Evolutionary conservation across 192 early-diverging fungal species (phyloP).

Genomic region (Coemansia sp.): DNA sequence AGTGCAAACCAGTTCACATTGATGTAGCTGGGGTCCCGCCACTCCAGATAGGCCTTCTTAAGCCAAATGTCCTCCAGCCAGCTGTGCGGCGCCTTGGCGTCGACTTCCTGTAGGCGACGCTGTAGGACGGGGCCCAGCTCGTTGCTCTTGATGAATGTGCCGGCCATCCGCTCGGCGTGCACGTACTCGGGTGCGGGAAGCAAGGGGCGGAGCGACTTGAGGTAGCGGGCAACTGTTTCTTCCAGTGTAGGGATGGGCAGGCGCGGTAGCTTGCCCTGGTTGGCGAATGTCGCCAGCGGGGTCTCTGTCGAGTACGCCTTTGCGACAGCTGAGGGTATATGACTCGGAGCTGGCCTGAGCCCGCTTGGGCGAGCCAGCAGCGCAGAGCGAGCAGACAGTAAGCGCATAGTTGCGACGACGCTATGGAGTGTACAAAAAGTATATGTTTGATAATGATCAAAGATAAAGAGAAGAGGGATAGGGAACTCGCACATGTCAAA

Average conservation of each 20-base stretch:
- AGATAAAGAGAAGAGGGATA: background rate
- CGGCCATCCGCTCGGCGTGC: slow-evolving; percentile 65
- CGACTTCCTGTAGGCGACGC: slow-evolving; percentile 68
- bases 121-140: slow-evolving; percentile 82
- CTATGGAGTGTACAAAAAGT: too few relatives aligned
- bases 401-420: background rate
- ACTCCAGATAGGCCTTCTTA: slow-evolving; percentile 81
- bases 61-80: slow-evolving; percentile 94
- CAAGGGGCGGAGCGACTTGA: slow-evolving; percentile 71
- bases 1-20: slow-evolving; percentile 92
- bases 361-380: background rate
- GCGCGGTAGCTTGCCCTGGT: slow-evolving; percentile 72
- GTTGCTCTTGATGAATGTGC: slow-evolving; percentile 66
- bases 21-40: slow-evolving; percentile 81
- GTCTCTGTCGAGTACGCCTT: background rate
- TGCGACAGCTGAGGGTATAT: too few relatives aligned
- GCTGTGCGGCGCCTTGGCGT: slow-evolving; percentile 67
- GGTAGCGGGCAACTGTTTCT: slow-evolving; percentile 79
- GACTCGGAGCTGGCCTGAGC: background rate
- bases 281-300: slow-evolving; percentile 60
- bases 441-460: background rate
- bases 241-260: slow-evolving; percentile 86
- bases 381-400: slow-evolving; percentile 1
- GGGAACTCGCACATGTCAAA: background rate
- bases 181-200: slow-evolving; percentile 62